Evolutionary conservation across 768 basidiomycete species (phyloP).

Genomic region (Glaciozyma martinii): DNA sequence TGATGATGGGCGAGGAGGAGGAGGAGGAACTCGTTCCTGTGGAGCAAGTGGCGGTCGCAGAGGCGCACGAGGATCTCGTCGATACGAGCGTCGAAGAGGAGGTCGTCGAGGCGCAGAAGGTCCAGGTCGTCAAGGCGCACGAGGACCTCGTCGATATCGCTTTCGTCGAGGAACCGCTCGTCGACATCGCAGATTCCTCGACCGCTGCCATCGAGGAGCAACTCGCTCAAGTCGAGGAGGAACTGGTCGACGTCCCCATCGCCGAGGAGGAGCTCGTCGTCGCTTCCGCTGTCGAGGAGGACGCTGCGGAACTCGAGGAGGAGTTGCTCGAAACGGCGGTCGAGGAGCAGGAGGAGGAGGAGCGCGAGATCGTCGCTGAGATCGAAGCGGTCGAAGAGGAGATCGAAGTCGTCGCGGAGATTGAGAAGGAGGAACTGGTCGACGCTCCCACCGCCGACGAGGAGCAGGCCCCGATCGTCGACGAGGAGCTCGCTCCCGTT

Average conservation of each 20-base stretch:
- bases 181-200: not conserved
- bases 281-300: not conserved
- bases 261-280: not conserved
- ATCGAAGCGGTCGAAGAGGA: not conserved
- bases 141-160: not conserved
- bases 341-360: not conserved
- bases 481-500: not conserved
- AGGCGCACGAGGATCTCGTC: not conserved
- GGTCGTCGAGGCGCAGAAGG: not conserved
- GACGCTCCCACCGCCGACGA: not conserved
- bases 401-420: not conserved
- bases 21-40: not conserved
- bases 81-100: not conserved
- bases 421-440: not conserved
- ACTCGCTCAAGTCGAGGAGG: not conserved
- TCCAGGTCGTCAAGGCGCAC: not conserved
- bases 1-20: conserved; percentile 4
- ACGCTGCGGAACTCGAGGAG: not conserved
- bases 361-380: not conserved
- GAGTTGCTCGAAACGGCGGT: not conserved
- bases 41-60: not conserved
- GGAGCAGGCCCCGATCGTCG: not conserved
- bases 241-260: not conserved
- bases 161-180: too few species aligned
- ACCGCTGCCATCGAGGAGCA: not conserved